Base-by-base conservation (phyloP, 768 basidiomycete species). In the Naganishia vaughanmartiniae region DNA sequence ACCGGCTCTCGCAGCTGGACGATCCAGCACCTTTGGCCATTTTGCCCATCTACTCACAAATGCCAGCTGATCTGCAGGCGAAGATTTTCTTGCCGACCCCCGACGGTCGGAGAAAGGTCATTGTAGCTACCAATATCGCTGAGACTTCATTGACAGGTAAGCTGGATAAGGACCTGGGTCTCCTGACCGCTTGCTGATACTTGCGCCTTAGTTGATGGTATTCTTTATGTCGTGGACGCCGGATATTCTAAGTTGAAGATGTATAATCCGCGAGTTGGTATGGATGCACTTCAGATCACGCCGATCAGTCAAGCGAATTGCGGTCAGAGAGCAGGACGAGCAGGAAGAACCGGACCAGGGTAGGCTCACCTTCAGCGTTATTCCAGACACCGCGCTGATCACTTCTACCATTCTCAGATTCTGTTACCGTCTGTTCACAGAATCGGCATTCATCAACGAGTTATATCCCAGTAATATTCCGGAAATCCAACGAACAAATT, bases 271-370 rank as follows among this genome's bases (percentile, higher is more conserved):
- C 93, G 93, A 81, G 93, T 98, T 71, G 96, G 96, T 72, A 99
- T 99, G 96, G 96, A 98, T 77, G 93, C 96, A 3, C 84, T 99
- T 65, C 96, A 99, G 80, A 98, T 99, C 74, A 99, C 96, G 6
- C 96, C 96, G 1, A 93, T 99, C 84, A 95, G 93, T 82, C 95
- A 98, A 78, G 96, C 96, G 19, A 99, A 99, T 82, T 93, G 93
- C 68, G 93, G 90, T 76, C 96, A 98, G 81, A 85, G 96, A 21
- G 93, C 92, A 11, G 96, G 96, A 69, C 90, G 96, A 76, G 96
- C 96, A 54, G 96, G 96, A 17, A 87, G 96, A 72, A 99, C 96
- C 0, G 96, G 96, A 10, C 91, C 87, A 72, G 96, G 96, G 92
- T 93, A 74, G 78, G 89, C 84, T 0, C 19, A 17, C 21, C n/a